Evolutionary conservation across 169 alveolate species (phyloP), one percentile per base, ranked within the genome.

Genomic region (Plasmodium malariae): DNA sequence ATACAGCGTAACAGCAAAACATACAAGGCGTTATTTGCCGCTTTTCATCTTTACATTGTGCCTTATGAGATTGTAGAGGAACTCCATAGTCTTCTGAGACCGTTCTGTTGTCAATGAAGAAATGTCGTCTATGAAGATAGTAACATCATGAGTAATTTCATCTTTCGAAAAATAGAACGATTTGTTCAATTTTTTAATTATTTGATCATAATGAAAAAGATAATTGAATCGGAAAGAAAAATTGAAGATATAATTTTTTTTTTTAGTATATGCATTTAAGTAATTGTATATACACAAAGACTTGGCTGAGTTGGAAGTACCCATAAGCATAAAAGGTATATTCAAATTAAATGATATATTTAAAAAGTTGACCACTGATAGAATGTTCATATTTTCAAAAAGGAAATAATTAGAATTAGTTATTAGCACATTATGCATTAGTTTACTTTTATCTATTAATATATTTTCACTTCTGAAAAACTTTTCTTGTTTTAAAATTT

Each of bases 271-370:
- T 26, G 87, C 32, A 30, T 60, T 62, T 54, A 78, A 30, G 37
- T 30, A 69, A 69, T 62, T 78, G 30, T 62, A 62, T 0, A 63
- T 11, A 26, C 78, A 78, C 21, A 63, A 19, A 5, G 89, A 78
- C 48, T 78, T 78, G 0, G 78, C 78, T 19, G 70, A 43, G 55
- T 65, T 78, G 1, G 89, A 63, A 3, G 55, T 51, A 0, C 89
- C 89, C 74, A 55, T 62, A 0, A 78, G 48, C 4, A 78, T 21
- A 63, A 78, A 49, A 3, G 89, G 73, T 21, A 78, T 62, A 78
- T 21, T 12, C 7, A 78, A 17, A 51, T 78, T 7, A 2, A 37
- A 24, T 7, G 69, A 62, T 11, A 78, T 43, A 6, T 43, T 32
- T 28, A 78, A 12, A 32, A 78, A 28, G 48, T 78, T 62, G 4